Percentiles rank a stretch among this genome's conserved stretches.
phyloP scores from a whole-genome alignment of 305 asterid genomes.

The Salvia sclarea region DNA sequence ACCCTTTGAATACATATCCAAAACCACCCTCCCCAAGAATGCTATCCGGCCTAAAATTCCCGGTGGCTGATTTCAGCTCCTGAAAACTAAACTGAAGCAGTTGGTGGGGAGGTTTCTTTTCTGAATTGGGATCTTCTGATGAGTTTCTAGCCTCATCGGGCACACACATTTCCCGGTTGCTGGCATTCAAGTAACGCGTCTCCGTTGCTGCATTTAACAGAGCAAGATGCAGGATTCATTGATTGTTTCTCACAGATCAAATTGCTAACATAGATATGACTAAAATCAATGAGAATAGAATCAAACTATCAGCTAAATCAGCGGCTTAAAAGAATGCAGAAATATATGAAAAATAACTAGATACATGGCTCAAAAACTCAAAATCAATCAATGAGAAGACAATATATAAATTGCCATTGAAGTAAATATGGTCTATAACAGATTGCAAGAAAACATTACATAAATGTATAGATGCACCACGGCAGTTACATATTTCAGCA shows the following conservation, averaged over 20 bases:
- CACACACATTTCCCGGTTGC: constrained; percentile 79
- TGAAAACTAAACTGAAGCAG: constrained; percentile 77
- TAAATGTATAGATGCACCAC: neutral
- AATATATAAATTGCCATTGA: neutral
- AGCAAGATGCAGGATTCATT: constrained; percentile 23
- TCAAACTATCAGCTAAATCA: too few relatives aligned
- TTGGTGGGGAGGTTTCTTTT: constrained; percentile 50
- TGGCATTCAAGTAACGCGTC: constrained; percentile 76
- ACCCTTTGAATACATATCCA: constrained; percentile 92
- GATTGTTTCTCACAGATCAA: neutral
- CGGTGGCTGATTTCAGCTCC: constrained; percentile 85
- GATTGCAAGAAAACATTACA: constrained; percentile 5
- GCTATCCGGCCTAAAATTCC: constrained; percentile 91
- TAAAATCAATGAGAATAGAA: too few relatives aligned
- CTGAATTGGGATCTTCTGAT: constrained; percentile 45
- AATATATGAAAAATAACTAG: too few relatives aligned
- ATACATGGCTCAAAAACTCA: too few relatives aligned
- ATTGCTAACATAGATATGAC: neutral
- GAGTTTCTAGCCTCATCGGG: constrained; percentile 66
- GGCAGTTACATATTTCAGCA: neutral
- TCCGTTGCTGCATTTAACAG: constrained; percentile 59
- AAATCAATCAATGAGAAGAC: too few relatives aligned
- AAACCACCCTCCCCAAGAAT: constrained; percentile 97
- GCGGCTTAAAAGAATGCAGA: too few relatives aligned
- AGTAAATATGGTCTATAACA: constrained; percentile 2